Conservation (phyloP, 345 rosid species). For the Murraya paniculata region DNA sequence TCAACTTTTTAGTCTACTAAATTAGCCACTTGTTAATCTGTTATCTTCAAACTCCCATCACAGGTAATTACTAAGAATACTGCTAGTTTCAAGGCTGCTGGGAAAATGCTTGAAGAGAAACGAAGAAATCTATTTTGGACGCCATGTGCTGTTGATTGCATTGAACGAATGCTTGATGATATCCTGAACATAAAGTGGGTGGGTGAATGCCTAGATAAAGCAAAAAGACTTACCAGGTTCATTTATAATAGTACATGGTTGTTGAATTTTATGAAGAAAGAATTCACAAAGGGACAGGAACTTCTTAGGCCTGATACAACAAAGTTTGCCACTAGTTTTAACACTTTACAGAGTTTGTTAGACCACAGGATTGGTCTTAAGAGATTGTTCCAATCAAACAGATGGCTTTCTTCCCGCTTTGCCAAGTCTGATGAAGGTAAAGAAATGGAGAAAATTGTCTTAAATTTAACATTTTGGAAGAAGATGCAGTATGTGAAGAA, state of each 20-base stretch:
- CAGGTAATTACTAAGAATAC: slow-evolving; percentile 66
- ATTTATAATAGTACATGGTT: slow-evolving; percentile 60
- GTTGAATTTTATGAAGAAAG: slow-evolving; percentile 58
- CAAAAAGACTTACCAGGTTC: slow-evolving; percentile 58
- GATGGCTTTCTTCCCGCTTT: slow-evolving; percentile 56
- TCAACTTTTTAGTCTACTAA: slow-evolving; percentile 13
- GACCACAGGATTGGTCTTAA: slow-evolving; percentile 59
- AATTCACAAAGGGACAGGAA: slow-evolving; percentile 61
- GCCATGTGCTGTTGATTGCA: slow-evolving; percentile 62
- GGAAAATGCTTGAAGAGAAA: slow-evolving; percentile 78
- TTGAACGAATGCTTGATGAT: slow-evolving; percentile 70
- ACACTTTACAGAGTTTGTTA: slow-evolving; percentile 54
- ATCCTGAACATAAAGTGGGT: slow-evolving; percentile 56
- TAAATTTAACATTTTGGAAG: slow-evolving; percentile 66
- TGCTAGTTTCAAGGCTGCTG: slow-evolving; percentile 50
- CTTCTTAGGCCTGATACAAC: slow-evolving; percentile 59
- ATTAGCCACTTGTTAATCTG: slow-evolving; percentile 9
- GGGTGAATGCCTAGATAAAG: slow-evolving; percentile 60
- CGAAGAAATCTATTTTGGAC: slow-evolving; percentile 76
- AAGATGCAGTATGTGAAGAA: slow-evolving; percentile 57
- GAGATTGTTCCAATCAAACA: slow-evolving; percentile 66
- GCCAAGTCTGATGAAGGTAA: slow-evolving; percentile 56
- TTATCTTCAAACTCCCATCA: background rate
- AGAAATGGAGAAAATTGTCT: slow-evolving; percentile 59
- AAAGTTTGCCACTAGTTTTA: slow-evolving; percentile 44